A percentile compares a stretch with the other conserved stretches of the same genome.
phyloP scores from a whole-genome alignment of 1,284 basidiomycete genomes.

The Puccinia sorghi region DNA sequence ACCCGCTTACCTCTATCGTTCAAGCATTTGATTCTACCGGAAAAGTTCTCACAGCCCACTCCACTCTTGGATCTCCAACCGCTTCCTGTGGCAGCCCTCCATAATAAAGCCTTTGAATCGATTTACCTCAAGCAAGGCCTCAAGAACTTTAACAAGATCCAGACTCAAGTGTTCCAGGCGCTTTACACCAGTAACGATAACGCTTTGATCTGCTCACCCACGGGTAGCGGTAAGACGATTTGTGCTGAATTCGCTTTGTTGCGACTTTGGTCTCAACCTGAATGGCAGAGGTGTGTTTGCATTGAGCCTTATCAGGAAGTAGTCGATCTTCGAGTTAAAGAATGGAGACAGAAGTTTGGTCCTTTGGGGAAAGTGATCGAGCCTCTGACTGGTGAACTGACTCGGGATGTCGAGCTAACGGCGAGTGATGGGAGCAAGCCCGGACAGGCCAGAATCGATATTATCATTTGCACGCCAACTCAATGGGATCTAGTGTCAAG shows the following conservation, averaged over 20 bases:
- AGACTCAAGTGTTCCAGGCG: conserved; percentile 98
- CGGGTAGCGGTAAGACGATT: conserved; percentile 94
- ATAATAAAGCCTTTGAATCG: conserved; percentile 84
- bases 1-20: conserved; percentile 93
- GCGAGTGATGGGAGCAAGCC: conserved; percentile 61
- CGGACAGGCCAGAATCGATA: conserved; percentile 68
- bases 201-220: conserved; percentile 91
- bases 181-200: conserved; percentile 95
- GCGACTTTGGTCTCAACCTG: conserved; percentile 82
- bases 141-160: conserved; percentile 87
- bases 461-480: conserved; percentile 87
- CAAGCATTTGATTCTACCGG: conserved; percentile 95
- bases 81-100: conserved; percentile 82
- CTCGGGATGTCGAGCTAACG: conserved; percentile 82
- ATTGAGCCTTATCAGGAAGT: conserved; percentile 96
- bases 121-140: conserved; percentile 68
- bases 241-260: conserved; percentile 94
- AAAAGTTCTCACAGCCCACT: conserved; percentile 92
- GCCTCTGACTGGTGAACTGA: conserved; percentile 90
- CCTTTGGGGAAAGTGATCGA: conserved; percentile 84
- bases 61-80: conserved; percentile 89
- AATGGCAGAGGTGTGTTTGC: conserved; percentile 84
- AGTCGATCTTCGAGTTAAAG: conserved; percentile 83
- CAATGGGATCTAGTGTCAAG: conserved; percentile 97
- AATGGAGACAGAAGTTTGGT: conserved; percentile 86